These are phyloP conservation scores for Tephrocybe sp. DNA, from an alignment of 768 basidiomycete genomes.

Conservation along the genomic window DNA sequence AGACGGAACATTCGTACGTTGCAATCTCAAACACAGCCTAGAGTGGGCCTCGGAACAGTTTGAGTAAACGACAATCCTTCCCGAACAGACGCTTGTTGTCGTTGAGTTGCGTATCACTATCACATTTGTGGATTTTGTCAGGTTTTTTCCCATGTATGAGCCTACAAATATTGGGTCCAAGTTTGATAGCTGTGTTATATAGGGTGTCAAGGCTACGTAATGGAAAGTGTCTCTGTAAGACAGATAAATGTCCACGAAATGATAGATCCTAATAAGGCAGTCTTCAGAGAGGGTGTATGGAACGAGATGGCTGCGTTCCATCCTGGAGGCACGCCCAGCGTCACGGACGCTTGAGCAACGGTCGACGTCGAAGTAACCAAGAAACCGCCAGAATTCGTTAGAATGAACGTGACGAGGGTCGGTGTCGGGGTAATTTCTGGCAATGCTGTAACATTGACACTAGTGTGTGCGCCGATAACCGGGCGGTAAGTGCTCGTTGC, in stretches of 20 bases:
- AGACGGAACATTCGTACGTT: too few relatives aligned
- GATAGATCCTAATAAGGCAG: constrained; percentile 12
- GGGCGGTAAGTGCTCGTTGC: constrained; percentile 73
- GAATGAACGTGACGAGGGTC: constrained; percentile 51
- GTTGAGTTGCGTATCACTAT: too few relatives aligned
- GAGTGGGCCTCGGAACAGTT: too few relatives aligned
- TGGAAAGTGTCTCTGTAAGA: constrained; percentile 15
- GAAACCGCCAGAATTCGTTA: constrained; percentile 56
- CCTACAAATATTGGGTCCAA: not conserved
- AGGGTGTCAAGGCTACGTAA: constrained; percentile 4
- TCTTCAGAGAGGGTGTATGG: constrained; percentile 14
- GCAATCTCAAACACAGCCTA: too few relatives aligned
- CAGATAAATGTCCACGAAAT: constrained; percentile 20
- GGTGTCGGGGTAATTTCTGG: constrained; percentile 55
- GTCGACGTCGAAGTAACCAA: constrained; percentile 56
- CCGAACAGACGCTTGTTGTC: too few relatives aligned
- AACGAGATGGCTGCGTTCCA: constrained; percentile 35
- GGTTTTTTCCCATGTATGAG: too few relatives aligned
- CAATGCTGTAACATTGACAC: constrained; percentile 50
- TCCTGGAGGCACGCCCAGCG: constrained; percentile 67
- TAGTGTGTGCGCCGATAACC: constrained; percentile 42
- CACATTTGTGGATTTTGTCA: too few relatives aligned
- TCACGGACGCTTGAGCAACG: constrained; percentile 41
- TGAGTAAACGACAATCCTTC: too few relatives aligned
- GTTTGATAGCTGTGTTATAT: too few relatives aligned